A percentile compares a stretch with the other conserved stretches of the same genome.
Conservation (phyloP, 2,329 filamentous ascomycete species). For the Aureobasidium namibiae region DNA sequence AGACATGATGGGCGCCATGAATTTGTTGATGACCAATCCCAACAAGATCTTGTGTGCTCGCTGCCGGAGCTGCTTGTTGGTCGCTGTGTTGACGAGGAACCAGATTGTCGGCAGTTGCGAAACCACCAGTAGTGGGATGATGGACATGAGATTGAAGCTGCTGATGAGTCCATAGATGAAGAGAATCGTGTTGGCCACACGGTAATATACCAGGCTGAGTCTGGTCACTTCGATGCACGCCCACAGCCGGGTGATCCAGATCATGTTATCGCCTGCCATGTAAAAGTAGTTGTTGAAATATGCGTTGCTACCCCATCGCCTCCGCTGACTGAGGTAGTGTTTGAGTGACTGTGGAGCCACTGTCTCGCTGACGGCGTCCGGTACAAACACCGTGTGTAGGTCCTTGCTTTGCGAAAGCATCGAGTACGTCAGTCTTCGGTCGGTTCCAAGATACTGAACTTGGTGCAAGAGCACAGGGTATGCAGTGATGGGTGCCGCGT, state of each 20-base stretch:
- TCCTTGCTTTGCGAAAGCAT: slow-evolving; percentile 19
- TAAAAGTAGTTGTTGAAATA: slow-evolving; percentile 33
- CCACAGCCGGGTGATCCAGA: slow-evolving; percentile 27
- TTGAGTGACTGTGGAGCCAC: slow-evolving; percentile 28
- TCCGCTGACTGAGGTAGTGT: slow-evolving; percentile 28
- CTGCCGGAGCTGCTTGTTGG: slow-evolving; percentile 16
- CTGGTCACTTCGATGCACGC: slow-evolving; percentile 26
- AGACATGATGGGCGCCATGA: slow-evolving; percentile 18
- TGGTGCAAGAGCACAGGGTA: slow-evolving; percentile 20
- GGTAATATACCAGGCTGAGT: slow-evolving; percentile 29
- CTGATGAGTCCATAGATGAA: slow-evolving; percentile 22
- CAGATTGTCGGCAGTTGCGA: slow-evolving; percentile 18
- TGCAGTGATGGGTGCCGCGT: slow-evolving; percentile 19
- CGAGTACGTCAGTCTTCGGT: slow-evolving; percentile 19
- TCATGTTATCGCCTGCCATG: slow-evolving; percentile 28
- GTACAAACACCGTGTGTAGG: slow-evolving; percentile 26
- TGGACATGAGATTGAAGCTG: slow-evolving; percentile 16
- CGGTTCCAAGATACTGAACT: slow-evolving; percentile 21
- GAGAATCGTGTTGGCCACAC: slow-evolving; percentile 26
- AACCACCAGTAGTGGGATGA: slow-evolving; percentile 17
- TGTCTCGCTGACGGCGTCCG: slow-evolving; percentile 27
- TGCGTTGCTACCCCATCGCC: slow-evolving; percentile 29
- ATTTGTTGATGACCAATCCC: slow-evolving; percentile 19
- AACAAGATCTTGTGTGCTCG: slow-evolving; percentile 18
- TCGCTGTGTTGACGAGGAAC: slow-evolving; percentile 17